Evolutionary conservation across 805 yeast genomes (phyloP).

Genomic region (Wickerhamiella spandovensis): DNA sequence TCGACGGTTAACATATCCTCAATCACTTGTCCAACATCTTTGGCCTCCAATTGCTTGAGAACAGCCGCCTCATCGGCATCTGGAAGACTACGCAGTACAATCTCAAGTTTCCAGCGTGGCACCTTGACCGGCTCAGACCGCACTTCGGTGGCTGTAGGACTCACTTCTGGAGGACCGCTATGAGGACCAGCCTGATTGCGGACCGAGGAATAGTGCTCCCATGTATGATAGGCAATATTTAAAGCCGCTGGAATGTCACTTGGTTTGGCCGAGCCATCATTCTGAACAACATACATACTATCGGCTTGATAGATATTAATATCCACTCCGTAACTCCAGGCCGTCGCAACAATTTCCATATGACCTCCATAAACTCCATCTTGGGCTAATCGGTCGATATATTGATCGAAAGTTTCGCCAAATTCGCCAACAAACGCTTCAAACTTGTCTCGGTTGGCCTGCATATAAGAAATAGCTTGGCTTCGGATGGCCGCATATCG

Average conservation of each 20-base stretch:
- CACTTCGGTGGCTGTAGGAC: neutral
- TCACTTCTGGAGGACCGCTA: slow-evolving; percentile 21
- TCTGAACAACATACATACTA: slow-evolving; percentile 23
- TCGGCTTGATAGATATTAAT: slow-evolving; percentile 29
- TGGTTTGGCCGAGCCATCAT: neutral
- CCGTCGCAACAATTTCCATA: slow-evolving; percentile 30
- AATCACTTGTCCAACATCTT: slow-evolving; percentile 20
- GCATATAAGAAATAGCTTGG: slow-evolving; percentile 24
- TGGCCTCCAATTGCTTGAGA: slow-evolving; percentile 5
- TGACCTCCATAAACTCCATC: slow-evolving; percentile 32
- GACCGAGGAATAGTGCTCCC: slow-evolving; percentile 33
- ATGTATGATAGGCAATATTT: slow-evolving; percentile 30
- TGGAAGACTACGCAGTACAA: slow-evolving; percentile 20
- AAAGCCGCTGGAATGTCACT: slow-evolving; percentile 2
- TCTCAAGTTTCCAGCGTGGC: slow-evolving; percentile 22
- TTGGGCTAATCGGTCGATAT: slow-evolving; percentile 24
- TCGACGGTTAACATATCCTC: slow-evolving; percentile 21
- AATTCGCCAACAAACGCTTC: slow-evolving; percentile 24
- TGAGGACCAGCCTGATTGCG: slow-evolving; percentile 28
- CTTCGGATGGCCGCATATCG: slow-evolving; percentile 22
- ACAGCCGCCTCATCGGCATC: slow-evolving; percentile 12
- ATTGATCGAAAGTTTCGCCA: slow-evolving; percentile 25
- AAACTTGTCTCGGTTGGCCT: slow-evolving; percentile 21
- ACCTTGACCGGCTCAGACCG: slow-evolving; percentile 3
- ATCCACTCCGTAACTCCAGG: slow-evolving; percentile 21